Percentiles rank a stretch among this genome's conserved stretches.
phyloP scores from a whole-genome alignment of 805 yeast species.

The Yamadazyma takamatsuzukensis region DNA sequence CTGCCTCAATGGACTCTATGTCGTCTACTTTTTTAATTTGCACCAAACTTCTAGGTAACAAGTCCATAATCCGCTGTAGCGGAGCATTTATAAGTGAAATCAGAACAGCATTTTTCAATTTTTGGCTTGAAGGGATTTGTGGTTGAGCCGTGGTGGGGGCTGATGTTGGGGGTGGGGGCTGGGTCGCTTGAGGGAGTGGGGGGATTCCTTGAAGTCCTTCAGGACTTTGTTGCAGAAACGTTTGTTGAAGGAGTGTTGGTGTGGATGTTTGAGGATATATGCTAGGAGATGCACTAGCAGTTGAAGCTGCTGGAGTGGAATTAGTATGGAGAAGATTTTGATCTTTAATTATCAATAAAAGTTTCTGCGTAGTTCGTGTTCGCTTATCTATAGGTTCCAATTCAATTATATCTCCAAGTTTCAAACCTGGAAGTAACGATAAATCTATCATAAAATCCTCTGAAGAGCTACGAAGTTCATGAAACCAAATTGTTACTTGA shows the following conservation, averaged over 20 bases:
- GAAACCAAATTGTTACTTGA: slow-evolving; percentile 55
- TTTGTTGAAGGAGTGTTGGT: slow-evolving; percentile 4
- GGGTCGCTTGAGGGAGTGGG: slow-evolving; percentile 5
- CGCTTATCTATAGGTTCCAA: slow-evolving; percentile 42
- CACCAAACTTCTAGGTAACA: slow-evolving; percentile 67
- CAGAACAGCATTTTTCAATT: slow-evolving; percentile 26
- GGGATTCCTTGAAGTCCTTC: neutral
- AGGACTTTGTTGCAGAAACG: neutral
- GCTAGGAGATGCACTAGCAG: slow-evolving; percentile 3
- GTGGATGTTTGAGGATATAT: slow-evolving; percentile 4
- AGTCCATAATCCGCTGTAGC: slow-evolving; percentile 54
- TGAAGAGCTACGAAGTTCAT: slow-evolving; percentile 57
- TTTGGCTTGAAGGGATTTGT: slow-evolving; percentile 5
- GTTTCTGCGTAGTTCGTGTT: slow-evolving; percentile 8
- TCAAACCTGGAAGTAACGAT: slow-evolving; percentile 54
- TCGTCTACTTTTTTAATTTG: slow-evolving; percentile 45
- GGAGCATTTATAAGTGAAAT: slow-evolving; percentile 61
- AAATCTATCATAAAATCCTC: slow-evolving; percentile 65
- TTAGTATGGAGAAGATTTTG: slow-evolving; percentile 12
- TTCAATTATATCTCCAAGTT: slow-evolving; percentile 77
- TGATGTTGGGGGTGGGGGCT: neutral
- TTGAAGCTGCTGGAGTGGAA: slow-evolving; percentile 6
- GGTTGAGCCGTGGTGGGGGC: neutral
- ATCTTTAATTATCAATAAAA: slow-evolving; percentile 14
- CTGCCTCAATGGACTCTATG: slow-evolving; percentile 58